These are phyloP conservation scores for Phytophthora podocarpi DNA, from an alignment of 352 stramenopile genomes.

Conservation along the genomic window DNA sequence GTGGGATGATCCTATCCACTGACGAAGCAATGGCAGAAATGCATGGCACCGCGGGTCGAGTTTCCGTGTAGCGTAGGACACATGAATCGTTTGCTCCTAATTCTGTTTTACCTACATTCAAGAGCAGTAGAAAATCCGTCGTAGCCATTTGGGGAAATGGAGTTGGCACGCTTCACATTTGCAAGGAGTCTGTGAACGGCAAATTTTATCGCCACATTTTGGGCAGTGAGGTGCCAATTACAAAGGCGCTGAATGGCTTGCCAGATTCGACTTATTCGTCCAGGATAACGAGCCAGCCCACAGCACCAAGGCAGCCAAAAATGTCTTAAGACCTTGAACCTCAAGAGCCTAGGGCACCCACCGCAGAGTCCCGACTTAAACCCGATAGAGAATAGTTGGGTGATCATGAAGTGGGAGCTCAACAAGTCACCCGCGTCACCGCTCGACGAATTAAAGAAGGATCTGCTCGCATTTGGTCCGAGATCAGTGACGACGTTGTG, in stretches of 20 bases:
- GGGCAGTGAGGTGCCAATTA: not conserved
- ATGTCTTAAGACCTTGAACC: not conserved
- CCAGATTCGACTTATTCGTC: not conserved
- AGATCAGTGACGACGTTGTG: not conserved
- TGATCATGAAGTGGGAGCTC: constrained; percentile 1
- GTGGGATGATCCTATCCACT: no score
- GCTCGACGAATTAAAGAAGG: not conserved
- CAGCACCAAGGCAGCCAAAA: not conserved
- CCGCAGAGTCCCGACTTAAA: constrained; percentile 7
- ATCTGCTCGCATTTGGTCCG: not conserved
- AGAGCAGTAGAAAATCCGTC: not conserved
- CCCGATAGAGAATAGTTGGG: constrained; percentile 6
- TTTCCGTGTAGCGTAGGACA: no score
- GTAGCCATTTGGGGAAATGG: not conserved
- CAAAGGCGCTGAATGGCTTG: not conserved
- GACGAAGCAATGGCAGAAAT: no score
- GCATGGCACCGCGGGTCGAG: no score
- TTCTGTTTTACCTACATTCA: not conserved
- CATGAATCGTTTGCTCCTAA: no score
- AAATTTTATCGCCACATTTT: not conserved
- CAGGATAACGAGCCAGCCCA: not conserved
- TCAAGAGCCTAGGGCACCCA: not conserved
- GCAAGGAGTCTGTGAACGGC: not conserved
- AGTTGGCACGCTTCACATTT: not conserved
- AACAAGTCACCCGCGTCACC: not conserved